phyloP scores from a whole-genome alignment of 306 rosid genomes.

The Cucurbita moschata region DNA sequence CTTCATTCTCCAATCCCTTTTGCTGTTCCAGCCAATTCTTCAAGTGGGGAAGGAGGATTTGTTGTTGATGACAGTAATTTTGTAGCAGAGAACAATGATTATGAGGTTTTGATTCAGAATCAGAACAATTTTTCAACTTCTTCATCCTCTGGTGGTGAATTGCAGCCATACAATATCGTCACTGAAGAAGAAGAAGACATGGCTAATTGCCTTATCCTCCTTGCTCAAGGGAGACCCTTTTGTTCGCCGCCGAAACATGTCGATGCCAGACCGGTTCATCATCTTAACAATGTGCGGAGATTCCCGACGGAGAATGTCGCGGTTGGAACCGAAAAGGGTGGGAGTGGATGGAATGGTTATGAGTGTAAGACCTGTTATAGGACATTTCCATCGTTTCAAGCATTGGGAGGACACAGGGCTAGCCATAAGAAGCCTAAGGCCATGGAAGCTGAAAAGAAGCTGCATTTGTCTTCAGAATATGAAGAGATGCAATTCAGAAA shows the following conservation, averaged over 20 bases:
- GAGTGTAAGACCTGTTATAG: conserved; percentile 83
- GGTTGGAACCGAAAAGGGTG: neutral
- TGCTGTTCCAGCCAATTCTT: conserved; percentile 14
- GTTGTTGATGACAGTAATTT: neutral
- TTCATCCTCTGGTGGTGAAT: conserved; percentile 16
- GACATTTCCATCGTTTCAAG: conserved; percentile 82
- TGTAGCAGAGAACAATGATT: neutral
- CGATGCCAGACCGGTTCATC: neutral
- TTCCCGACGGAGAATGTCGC: neutral
- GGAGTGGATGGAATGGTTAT: conserved; percentile 15
- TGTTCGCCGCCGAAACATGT: neutral
- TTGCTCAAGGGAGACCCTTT: conserved; percentile 61
- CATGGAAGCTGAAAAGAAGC: conserved; percentile 8
- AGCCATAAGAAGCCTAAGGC: conserved; percentile 76
- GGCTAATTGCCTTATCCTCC: conserved; percentile 80
- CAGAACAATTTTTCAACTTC: conserved; percentile 16
- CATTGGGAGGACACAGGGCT: conserved; percentile 80
- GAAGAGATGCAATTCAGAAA: conserved; percentile 5
- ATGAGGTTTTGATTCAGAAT: neutral
- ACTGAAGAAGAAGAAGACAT: conserved; percentile 71
- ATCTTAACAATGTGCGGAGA: neutral
- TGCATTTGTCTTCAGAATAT: conserved; percentile 12
- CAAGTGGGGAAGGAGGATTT: neutral
- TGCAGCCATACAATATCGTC: conserved; percentile 13
- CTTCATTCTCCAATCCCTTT: conserved; percentile 86